Evolutionary conservation across 768 basidiomycete species (phyloP), one percentile per base, ranked within the genome.

Genomic region (Suillus clintonianus): DNA sequence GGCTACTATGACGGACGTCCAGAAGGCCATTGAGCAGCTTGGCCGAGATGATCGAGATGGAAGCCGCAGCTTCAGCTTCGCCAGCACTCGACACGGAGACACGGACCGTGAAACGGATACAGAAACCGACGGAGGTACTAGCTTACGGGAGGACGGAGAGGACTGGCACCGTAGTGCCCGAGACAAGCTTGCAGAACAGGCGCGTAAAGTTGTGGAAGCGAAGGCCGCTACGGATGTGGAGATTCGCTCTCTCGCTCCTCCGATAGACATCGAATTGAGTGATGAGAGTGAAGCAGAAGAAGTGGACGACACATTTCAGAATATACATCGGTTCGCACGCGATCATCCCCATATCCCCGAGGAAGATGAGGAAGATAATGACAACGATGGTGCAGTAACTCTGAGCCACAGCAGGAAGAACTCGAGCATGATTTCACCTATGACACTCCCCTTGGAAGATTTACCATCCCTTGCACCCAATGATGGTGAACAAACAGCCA

Each of bases 1-100:
- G 43, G 92, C 89, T 2, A 97, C 94, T 2, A 83, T 96, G 83
- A 94, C 90, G 3, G 94, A 96, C 62, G 92, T 97, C 7, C 92
- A 97, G 74, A 80, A 92, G 67, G 94, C 94, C 22, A 95, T 96
- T 69, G 92, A 95, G 64, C 92, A 95, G 69, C 87, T 95, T 30
- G 91, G 89, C 9, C 79, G 82, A 51, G 79, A 78, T 36, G 84
- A 84, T 69, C 78, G 79, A 17, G 86, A 89, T 62, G 87, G 85
- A 8, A 78, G 81, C 1, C 83, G 87, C 34, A 90, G 91, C 69
- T 92, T 92, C 74, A 91, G 90, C 68, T 95, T 94, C 70, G 82
- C 86, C 3, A 91, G 90, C 69, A 86, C 86, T 4, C 80, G 81
- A 17, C 88, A 84, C 60, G 84, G 83, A 14, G 81, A 79, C 58